Evolutionary conservation across 1,284 basidiomycete genomes (phyloP).

Genomic region (Ganoderma lingzhi): DNA sequence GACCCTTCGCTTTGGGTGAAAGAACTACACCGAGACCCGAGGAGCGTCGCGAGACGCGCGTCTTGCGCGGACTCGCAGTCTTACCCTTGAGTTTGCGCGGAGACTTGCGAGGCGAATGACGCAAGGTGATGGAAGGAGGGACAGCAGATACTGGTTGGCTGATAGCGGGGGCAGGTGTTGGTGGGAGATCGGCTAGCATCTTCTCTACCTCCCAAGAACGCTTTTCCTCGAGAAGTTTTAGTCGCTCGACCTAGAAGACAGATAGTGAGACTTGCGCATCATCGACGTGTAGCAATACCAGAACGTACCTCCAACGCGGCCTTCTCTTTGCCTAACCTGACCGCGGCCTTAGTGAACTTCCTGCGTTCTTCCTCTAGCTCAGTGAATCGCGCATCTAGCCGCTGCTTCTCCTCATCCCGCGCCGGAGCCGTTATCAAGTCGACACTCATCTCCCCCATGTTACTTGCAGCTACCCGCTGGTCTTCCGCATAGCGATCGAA

Average conservation of each 20-base stretch:
- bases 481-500: conserved; percentile 60
- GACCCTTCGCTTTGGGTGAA: conserved; percentile 28
- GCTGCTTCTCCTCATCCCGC: conserved; percentile 59
- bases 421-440: conserved; percentile 61
- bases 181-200: conserved; percentile 66
- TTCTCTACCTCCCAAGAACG: conserved; percentile 68
- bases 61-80: conserved; percentile 48
- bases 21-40: conserved; percentile 39
- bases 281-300: not conserved
- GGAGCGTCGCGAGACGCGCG: conserved; percentile 56
- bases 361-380: conserved; percentile 75
- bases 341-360: conserved; percentile 70
- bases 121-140: conserved; percentile 5
- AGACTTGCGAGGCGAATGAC: conserved; percentile 39
- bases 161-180: conserved; percentile 46
- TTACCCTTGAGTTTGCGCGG: conserved; percentile 50
- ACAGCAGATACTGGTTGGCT: conserved; percentile 2
- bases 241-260: conserved; percentile 60
- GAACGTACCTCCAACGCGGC: conserved; percentile 67
- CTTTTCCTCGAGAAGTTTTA: conserved; percentile 72
- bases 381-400: conserved; percentile 56
- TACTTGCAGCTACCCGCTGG: conserved; percentile 37
- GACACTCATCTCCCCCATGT: conserved; percentile 50
- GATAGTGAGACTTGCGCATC: not conserved
- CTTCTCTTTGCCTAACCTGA: conserved; percentile 72